phyloP scores from a whole-genome alignment of 495 filamentous ascomycete species.

The Penicillium manginii region DNA sequence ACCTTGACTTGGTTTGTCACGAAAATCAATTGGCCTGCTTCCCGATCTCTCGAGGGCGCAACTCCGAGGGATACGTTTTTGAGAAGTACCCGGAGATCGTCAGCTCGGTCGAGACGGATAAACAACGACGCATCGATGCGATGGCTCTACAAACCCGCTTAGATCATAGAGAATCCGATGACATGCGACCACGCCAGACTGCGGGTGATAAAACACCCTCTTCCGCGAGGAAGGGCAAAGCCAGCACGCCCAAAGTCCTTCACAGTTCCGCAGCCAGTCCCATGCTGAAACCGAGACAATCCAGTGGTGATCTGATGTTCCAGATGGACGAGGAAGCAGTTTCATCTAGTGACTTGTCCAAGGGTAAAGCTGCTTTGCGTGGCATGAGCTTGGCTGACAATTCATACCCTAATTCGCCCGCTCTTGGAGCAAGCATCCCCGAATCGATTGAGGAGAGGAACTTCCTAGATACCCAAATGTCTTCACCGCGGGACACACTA shows the following conservation, averaged over 20 bases:
- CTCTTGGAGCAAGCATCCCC: constrained; percentile 33
- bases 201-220: constrained; percentile 59
- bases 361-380: constrained; percentile 39
- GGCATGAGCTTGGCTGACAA: constrained; percentile 19
- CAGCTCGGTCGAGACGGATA: constrained; percentile 56
- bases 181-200: constrained; percentile 46
- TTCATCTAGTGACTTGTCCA: constrained; percentile 28
- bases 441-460: constrained; percentile 37
- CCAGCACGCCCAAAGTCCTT: constrained; percentile 47
- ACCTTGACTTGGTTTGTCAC: constrained; percentile 77
- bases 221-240: constrained; percentile 55
- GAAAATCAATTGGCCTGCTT: constrained; percentile 78
- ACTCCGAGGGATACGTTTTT: constrained; percentile 68
- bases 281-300: constrained; percentile 64
- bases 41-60: constrained; percentile 74
- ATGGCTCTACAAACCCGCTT: constrained; percentile 62
- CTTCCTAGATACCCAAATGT: constrained; percentile 42
- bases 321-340: constrained; percentile 85
- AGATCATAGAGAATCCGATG: constrained; percentile 60
- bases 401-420: constrained; percentile 34
- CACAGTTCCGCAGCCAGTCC: constrained; percentile 56
- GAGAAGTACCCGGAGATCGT: constrained; percentile 70
- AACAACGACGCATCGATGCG: constrained; percentile 59
- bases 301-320: constrained; percentile 81
- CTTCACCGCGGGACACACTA: constrained; percentile 25